Conservation (phyloP, 2,329 filamentous ascomycete species). For the Thelonectria olida region DNA sequence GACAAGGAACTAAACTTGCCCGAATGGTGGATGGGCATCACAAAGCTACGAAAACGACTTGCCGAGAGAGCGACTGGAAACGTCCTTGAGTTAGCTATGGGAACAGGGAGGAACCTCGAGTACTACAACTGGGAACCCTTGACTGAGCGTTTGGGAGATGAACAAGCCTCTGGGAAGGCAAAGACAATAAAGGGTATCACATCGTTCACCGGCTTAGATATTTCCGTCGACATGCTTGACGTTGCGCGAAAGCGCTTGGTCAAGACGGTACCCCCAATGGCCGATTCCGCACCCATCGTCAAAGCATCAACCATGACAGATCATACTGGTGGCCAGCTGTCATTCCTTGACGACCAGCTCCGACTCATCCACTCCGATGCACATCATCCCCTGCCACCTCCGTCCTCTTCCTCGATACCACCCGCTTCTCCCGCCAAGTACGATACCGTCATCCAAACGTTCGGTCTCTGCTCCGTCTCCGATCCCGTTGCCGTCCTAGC, state of each 20-base stretch:
- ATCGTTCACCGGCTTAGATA: slow-evolving; percentile 70
- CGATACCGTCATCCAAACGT: slow-evolving; percentile 71
- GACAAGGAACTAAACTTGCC: slow-evolving; percentile 66
- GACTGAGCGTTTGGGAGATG: slow-evolving; percentile 33
- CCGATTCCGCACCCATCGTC: slow-evolving; percentile 43
- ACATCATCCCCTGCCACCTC: slow-evolving; percentile 52
- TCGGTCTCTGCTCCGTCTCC: slow-evolving; percentile 70
- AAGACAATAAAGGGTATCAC: slow-evolving; percentile 48
- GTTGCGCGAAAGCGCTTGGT: slow-evolving; percentile 64
- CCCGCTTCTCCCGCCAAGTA: slow-evolving; percentile 56
- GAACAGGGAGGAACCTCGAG: slow-evolving; percentile 68
- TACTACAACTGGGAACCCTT: slow-evolving; percentile 66
- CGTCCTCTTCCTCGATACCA: slow-evolving; percentile 42
- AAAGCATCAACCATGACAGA: slow-evolving; percentile 45
- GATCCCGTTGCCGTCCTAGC: slow-evolving; percentile 63
- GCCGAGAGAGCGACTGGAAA: slow-evolving; percentile 60
- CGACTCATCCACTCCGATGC: slow-evolving; percentile 61
- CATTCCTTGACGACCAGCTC: slow-evolving; percentile 53
- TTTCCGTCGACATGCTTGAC: slow-evolving; percentile 68
- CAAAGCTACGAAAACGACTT: slow-evolving; percentile 58
- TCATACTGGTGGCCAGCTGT: slow-evolving; percentile 47
- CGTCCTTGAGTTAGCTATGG: slow-evolving; percentile 71
- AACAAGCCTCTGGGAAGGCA: slow-evolving; percentile 15
- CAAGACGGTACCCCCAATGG: slow-evolving; percentile 52
- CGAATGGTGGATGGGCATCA: slow-evolving; percentile 67